These are phyloP conservation scores for Hypsizygus marmoreus DNA, from an alignment of 768 basidiomycete genomes.

Conservation along the genomic window DNA sequence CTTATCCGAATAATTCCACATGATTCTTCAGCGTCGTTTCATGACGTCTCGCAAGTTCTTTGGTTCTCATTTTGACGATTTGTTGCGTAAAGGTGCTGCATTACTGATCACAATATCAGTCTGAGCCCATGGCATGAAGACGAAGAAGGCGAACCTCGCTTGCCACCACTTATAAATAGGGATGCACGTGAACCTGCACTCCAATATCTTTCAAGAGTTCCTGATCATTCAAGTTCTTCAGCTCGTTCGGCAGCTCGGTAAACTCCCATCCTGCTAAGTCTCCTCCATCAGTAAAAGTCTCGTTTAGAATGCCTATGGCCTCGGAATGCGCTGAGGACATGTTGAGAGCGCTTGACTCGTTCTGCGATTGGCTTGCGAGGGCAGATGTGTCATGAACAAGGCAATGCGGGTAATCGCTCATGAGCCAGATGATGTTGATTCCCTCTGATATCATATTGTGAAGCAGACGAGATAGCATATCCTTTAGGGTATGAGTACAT, in stretches of 20 bases:
- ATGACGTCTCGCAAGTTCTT: constrained; percentile 19
- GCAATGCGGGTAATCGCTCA: constrained; percentile 52
- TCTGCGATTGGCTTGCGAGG: too few species aligned
- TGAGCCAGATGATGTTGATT: constrained; percentile 52
- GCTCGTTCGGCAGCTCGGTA: constrained; percentile 42
- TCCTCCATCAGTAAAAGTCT: constrained; percentile 44
- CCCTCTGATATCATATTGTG: constrained; percentile 27
- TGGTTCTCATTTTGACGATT: constrained; percentile 46
- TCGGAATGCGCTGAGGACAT: too few species aligned
- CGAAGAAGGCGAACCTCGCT: too few species aligned
- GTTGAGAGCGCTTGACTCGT: too few species aligned
- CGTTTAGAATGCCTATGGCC: constrained; percentile 44
- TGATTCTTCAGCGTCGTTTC: constrained; percentile 34
- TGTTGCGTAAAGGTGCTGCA: constrained; percentile 56
- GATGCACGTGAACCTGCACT: constrained; percentile 45
- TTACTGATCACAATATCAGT: too few species aligned
- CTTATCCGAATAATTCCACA: constrained; percentile 47
- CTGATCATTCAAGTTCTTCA: constrained; percentile 19
- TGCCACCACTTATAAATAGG: constrained; percentile 52
- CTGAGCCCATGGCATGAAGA: too few species aligned
- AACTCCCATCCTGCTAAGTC: constrained; percentile 41
- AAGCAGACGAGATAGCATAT: constrained; percentile 38
- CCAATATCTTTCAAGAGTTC: constrained; percentile 50
- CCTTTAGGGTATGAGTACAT: constrained; percentile 53
- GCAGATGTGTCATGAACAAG: too few species aligned